A percentile compares a stretch with the other conserved stretches of the same genome.
These are phyloP conservation scores for Collybia nuda DNA, from an alignment of 768 basidiomycete species.

Conservation along the genomic window DNA sequence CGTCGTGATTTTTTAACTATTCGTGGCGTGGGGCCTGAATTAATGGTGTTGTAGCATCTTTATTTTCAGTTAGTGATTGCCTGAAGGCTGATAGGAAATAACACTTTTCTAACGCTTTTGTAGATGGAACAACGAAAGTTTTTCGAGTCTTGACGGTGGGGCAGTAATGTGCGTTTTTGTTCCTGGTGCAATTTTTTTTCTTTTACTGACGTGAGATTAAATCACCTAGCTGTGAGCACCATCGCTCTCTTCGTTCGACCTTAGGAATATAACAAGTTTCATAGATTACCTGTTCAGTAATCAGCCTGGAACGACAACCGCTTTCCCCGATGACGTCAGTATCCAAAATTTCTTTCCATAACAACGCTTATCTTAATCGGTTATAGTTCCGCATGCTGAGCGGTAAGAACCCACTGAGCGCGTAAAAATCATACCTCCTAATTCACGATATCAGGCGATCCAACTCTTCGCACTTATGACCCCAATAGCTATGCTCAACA, in stretches of 20 bases:
- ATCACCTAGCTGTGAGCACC: constrained; percentile 26
- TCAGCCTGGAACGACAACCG: constrained; percentile 43
- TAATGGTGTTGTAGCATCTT: constrained; percentile 33
- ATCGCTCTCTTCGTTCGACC: not conserved
- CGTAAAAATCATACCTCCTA: not conserved
- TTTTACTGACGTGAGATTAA: constrained; percentile 1
- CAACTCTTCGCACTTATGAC: constrained; percentile 47
- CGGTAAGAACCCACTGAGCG: constrained; percentile 28
- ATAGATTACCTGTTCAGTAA: constrained; percentile 51
- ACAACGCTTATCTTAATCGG: constrained; percentile 5
- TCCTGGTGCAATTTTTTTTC: not conserved
- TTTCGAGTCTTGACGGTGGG: constrained; percentile 40
- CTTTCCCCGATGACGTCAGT: constrained; percentile 56
- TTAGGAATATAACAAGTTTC: not conserved
- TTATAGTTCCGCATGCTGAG: constrained; percentile 54
- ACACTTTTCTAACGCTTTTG: not conserved
- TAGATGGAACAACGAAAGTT: constrained; percentile 49
- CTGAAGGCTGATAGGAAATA: not conserved
- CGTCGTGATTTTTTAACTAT: constrained; percentile 16
- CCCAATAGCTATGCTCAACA: constrained; percentile 41
- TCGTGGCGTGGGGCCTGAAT: not conserved
- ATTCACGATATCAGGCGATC: constrained; percentile 29
- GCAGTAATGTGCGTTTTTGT: constrained; percentile 41
- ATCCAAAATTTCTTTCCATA: not conserved
- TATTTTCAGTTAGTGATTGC: constrained; percentile 45